Evolutionary conservation across 192 early-diverging fungal species (phyloP), one percentile per base, ranked within the genome.

Genomic region (Rhizophagus clarus): DNA sequence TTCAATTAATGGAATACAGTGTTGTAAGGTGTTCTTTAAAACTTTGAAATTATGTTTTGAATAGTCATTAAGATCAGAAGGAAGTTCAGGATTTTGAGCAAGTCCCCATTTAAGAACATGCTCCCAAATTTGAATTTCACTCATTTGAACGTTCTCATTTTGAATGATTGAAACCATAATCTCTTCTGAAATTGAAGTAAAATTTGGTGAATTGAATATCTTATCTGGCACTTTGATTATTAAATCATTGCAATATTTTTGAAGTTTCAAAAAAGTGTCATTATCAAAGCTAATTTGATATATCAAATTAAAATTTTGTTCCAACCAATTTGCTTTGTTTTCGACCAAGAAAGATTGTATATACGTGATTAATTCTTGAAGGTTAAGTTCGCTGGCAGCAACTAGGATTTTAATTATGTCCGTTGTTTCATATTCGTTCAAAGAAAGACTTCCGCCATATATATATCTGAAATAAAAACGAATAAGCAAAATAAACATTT

Each of bases 41-140:
- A 12, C 0, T 8, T 22, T 0, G n/a, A 20, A 51, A 56, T 73
- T n/a, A 12, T 45, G 22, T 10, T 22, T 6, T 28, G 40, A 24
- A 34, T 42, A 73, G 17, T 56, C 26, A 29, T 2, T n/a, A n/a
- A n/a, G n/a, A n/a, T n/a, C n/a, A n/a, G n/a, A 4, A 28, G 24
- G 9, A 7, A 73, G 28, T 26, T 28, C 29, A n/a, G 40, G n/a
- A 51, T 22, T 73, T 28, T 73, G 40, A 51, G 72, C 72, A 51
- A 73, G 10, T 47, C 72, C 72, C 72, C 72, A 73, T 51, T 17
- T 56, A 15, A 73, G 20, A 51, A 28, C 49, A 26, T n/a, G n/a
- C n/a, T n/a, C n/a, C n/a, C n/a, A n/a, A n/a, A n/a, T n/a, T n/a
- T n/a, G n/a, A n/a, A n/a, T n/a, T n/a, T n/a, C n/a, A n/a, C n/a